phyloP scores from a whole-genome alignment of 1,284 basidiomycete species.

The Ustilago loliicola region DNA sequence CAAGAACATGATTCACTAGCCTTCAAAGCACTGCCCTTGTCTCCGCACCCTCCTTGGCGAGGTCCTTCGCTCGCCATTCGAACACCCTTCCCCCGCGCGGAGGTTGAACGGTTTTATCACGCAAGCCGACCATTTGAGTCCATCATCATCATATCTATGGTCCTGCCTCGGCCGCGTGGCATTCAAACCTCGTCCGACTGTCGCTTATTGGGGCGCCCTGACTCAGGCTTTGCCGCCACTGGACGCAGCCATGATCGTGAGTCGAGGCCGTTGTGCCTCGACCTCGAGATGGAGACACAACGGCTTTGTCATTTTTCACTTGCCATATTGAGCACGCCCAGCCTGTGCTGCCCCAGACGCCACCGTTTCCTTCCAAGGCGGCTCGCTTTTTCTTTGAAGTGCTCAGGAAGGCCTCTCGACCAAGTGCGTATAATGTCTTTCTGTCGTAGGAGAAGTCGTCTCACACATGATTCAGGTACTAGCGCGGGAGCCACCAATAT shows the following conservation, averaged over 20 bases:
- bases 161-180: background rate
- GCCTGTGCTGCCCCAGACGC: background rate
- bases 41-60: background rate
- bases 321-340: background rate
- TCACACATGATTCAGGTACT: slow-evolving; percentile 13
- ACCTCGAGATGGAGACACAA: slow-evolving; percentile 28
- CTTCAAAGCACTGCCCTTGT: background rate
- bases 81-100: background rate
- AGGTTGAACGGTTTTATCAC: slow-evolving; percentile 8
- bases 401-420: background rate
- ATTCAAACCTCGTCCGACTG: background rate
- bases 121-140: slow-evolving; percentile 13
- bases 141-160: slow-evolving; percentile 14
- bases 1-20: background rate
- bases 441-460: no score
- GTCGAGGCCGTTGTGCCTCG: slow-evolving; percentile 13
- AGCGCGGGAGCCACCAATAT: slow-evolving; percentile 7
- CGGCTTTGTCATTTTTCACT: background rate
- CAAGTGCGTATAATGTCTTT: no score
- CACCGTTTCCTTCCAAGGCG: background rate
- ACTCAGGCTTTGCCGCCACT: background rate
- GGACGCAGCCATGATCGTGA: background rate
- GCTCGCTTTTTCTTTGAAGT: background rate
- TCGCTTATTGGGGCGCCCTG: background rate
- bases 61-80: background rate